Conservation (phyloP, 1,284 basidiomycete genomes). For the Pseudozyma hubeiensis region DNA sequence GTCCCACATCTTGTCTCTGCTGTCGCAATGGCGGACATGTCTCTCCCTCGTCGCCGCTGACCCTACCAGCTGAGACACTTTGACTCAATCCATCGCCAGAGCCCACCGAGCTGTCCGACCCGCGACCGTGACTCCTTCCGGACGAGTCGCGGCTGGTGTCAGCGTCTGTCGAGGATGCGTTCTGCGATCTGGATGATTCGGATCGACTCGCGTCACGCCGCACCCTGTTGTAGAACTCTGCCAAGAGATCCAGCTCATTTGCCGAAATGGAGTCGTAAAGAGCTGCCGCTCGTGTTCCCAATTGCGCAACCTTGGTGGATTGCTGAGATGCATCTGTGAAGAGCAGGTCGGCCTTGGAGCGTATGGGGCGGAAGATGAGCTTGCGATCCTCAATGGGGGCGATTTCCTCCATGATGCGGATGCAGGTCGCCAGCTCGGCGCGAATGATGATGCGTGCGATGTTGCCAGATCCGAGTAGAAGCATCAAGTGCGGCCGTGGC, state of each 20-base stretch:
- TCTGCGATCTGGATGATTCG: background rate
- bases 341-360: conserved; percentile 4
- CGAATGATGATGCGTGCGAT: conserved; percentile 32
- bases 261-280: conserved; percentile 8
- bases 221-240: conserved; percentile 24
- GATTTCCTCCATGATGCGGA: conserved; percentile 41
- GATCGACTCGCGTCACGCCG: conserved; percentile 2
- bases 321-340: conserved; percentile 5
- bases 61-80: conserved; percentile 4
- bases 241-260: conserved; percentile 25
- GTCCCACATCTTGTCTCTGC: background rate
- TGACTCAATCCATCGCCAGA: conserved; percentile 7
- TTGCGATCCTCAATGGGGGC: conserved; percentile 37
- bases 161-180: conserved; percentile 9
- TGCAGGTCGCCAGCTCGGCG: conserved; percentile 28
- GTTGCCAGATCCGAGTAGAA: conserved; percentile 40
- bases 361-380: conserved; percentile 42
- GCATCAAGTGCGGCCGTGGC: conserved; percentile 38
- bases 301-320: background rate
- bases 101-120: conserved; percentile 17
- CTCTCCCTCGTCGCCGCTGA: conserved; percentile 6
- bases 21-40: background rate
- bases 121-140: conserved; percentile 13
- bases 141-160: conserved; percentile 36
- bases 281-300: conserved; percentile 2